Evolutionary conservation across 1,284 basidiomycete genomes (phyloP).

Genomic region (Ceratobasidium theobromae): DNA sequence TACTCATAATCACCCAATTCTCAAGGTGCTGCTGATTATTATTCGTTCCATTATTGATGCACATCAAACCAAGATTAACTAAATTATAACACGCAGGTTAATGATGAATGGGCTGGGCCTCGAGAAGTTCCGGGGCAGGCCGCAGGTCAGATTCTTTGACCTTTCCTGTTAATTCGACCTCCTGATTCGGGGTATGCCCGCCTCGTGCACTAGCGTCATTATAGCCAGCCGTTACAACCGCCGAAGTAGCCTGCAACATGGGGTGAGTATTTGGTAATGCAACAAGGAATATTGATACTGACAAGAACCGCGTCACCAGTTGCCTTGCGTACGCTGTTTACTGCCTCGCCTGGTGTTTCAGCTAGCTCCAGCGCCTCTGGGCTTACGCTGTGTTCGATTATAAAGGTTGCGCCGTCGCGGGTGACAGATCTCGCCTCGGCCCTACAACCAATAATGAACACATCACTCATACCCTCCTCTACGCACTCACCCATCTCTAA

Average conservation of each 20-base stretch:
- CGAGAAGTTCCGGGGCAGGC: too few species aligned
- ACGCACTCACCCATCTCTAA: conserved; percentile 16
- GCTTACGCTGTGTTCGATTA: conserved; percentile 14
- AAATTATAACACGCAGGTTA: too few species aligned
- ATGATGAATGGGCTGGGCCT: too few species aligned
- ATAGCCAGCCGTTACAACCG: conserved; percentile 20
- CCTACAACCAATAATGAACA: background rate
- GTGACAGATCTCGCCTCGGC: background rate
- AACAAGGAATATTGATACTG: background rate
- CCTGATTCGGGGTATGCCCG: too few species aligned
- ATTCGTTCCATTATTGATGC: too few species aligned
- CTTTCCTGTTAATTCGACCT: too few species aligned
- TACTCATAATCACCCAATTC: too few species aligned
- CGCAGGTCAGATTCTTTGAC: too few species aligned
- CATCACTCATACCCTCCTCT: background rate
- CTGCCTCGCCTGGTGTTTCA: background rate
- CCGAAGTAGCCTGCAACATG: conserved; percentile 15
- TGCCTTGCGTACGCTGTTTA: background rate
- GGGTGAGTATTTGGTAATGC: background rate
- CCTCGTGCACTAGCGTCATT: background rate
- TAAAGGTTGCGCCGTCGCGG: conserved; percentile 8
- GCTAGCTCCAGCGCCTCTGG: conserved; percentile 18
- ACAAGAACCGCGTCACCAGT: conserved; percentile 7
- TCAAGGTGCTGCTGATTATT: too few species aligned
- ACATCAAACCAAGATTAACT: too few species aligned